Evolutionary conservation across 257 asterid species (phyloP), one percentile per base, ranked within the genome.

Genomic region (Verbena officinalis): DNA sequence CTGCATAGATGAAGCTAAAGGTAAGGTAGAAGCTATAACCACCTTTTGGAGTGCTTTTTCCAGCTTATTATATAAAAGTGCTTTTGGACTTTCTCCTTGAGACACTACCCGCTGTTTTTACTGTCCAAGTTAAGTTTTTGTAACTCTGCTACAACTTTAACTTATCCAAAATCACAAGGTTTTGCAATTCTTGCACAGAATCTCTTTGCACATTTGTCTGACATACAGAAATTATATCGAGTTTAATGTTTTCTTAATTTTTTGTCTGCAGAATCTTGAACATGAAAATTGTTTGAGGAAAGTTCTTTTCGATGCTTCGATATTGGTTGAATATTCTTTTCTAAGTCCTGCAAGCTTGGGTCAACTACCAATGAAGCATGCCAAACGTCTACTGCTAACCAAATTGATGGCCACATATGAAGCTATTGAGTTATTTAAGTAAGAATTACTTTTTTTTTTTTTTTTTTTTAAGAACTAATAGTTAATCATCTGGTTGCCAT

Each of bases 291-390:
- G 22, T 39, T 71, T 84, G 75, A 80, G 83, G 77, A 73, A 82
- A 21, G 63, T 86, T 44, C 81, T 86, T 53, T 74, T 78, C 53
- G 88, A 84, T 55, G 77, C 86, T n/a, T 70, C 80, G 30, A 36
- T 81, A 55, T 71, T 84, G 67, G 90, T 79, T 50, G 92, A 86
- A 5, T 89, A 89, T 70, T 75, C 88, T 55, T 89, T 89, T 71
- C 86, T 89, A 34, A 58, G 55, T 61, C 85, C 88, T 4, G 75
- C 71, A 65, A 75, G 70, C 68, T 51, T 86, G 82, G 81, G 67
- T 62, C 55, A 58, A 64, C 80, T 88, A 36, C 73, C 95, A 16
- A 74, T 48, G 65, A 66, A 70, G 78, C 83, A 71, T 56, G 85
- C 59, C 33, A 82, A 77, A 65, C 34, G 76, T 49, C 60, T 79